Base-by-base conservation (phyloP, 768 basidiomycete species). In the Boletus tylopilopsis region DNA sequence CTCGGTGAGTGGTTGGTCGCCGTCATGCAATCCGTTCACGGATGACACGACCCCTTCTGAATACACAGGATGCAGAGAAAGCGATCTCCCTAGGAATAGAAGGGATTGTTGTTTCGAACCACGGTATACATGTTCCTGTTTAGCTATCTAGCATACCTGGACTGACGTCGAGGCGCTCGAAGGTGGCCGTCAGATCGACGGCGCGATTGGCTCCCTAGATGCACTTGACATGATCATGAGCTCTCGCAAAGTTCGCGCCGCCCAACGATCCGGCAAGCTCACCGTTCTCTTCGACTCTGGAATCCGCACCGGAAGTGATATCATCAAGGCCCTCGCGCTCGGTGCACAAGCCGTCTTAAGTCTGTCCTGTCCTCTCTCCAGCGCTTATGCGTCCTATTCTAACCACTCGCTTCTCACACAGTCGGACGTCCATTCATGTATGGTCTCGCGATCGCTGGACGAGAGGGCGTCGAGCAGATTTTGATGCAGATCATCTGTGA, bases 151-250 rank as follows among this genome's bases (percentile, higher is more conserved):
- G 27, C 3, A 8, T 3, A 22, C 5, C 2, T 6, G 12, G 22
- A 11, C 37, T 47, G 33, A 56, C 5, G 16, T 10, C 25, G 25
- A 8, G 33, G 19, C 8, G 5, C 24, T 18, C 41, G 1, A 42
- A 87, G 86, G 86, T 41, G 87, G 85, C 5, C 77, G 88, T 18
- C 87, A 89, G 63, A 70, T 88, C 2, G 93, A 94, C 61, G 90
- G 90, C 2, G 86, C 83, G 3, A 80, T 92, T 18, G 81, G 84
- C 2, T 84, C 90, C 0, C 68, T 93, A 16, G 81, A 80, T 52
- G 85, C 87, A 7, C 78, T 93, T 4, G 82, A 84, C 53, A 71
- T 66, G 36, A 87, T 93, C 60, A 82, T 80, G 71, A 71, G 76
- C 47, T 90, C 87, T 1, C 66, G 69, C 21, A 77, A 74, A 50